A percentile compares a stretch with the other conserved stretches of the same genome.
These are phyloP conservation scores for Starmerella apicola DNA, from an alignment of 805 yeast genomes.

Conservation along the genomic window DNA sequence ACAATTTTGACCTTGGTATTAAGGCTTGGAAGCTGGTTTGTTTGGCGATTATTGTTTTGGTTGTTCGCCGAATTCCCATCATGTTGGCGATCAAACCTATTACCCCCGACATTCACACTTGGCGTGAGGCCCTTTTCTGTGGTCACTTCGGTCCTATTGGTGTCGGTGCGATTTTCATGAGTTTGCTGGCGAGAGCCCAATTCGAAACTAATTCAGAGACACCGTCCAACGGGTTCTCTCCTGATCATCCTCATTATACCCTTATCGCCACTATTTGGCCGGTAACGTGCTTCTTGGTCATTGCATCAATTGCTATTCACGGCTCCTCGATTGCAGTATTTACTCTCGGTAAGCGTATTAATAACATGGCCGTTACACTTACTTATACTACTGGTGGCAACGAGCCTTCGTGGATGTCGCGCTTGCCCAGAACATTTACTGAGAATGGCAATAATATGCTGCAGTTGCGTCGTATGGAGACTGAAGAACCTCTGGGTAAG, in stretches of 20 bases:
- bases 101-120: slow-evolving; percentile 75
- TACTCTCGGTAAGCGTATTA: slow-evolving; percentile 71
- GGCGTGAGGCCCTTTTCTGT: slow-evolving; percentile 90
- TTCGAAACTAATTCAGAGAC: slow-evolving; percentile 49
- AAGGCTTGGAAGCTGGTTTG: slow-evolving; percentile 69
- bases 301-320: slow-evolving; percentile 75
- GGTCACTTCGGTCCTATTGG: slow-evolving; percentile 97
- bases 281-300: slow-evolving; percentile 61
- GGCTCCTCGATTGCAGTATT: slow-evolving; percentile 80
- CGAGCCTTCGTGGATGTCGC: slow-evolving; percentile 66
- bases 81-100: slow-evolving; percentile 61
- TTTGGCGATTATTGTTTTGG: slow-evolving; percentile 58
- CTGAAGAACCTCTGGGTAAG: slow-evolving; percentile 32
- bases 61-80: slow-evolving; percentile 73
- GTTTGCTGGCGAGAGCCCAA: slow-evolving; percentile 62
- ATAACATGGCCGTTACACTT: slow-evolving; percentile 86
- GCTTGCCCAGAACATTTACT: slow-evolving; percentile 54
- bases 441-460: slow-evolving; percentile 68
- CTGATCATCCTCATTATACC: slow-evolving; percentile 41
- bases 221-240: slow-evolving; percentile 36
- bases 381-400: slow-evolving; percentile 54
- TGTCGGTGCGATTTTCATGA: slow-evolving; percentile 82
- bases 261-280: slow-evolving; percentile 68
- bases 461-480: slow-evolving; percentile 74
- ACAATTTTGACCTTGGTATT: slow-evolving; percentile 46